Percentiles rank a stretch among this genome's conserved stretches.
Evolutionary conservation across 2,329 filamentous ascomycete genomes (phyloP).

Genomic region (Ophiostoma quercus): DNA sequence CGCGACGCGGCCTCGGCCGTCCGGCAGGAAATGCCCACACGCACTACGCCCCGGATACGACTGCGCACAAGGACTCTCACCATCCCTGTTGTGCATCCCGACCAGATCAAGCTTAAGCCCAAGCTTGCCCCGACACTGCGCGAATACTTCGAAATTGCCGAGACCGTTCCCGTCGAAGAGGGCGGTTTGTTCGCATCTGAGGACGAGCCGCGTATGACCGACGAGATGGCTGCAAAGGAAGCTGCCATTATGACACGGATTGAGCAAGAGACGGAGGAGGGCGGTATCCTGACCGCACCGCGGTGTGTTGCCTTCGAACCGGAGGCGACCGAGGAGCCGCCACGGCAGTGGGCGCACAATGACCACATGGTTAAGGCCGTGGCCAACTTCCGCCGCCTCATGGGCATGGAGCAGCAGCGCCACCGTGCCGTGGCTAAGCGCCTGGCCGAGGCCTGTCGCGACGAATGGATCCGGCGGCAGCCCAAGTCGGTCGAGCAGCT

Average conservation of each 20-base stretch:
- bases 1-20: neutral
- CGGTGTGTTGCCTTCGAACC: slow-evolving; percentile 68
- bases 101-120: slow-evolving; percentile 49
- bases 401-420: slow-evolving; percentile 70
- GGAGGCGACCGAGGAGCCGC: slow-evolving; percentile 66
- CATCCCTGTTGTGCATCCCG: slow-evolving; percentile 56
- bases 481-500: slow-evolving; percentile 76
- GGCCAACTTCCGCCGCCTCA: slow-evolving; percentile 71
- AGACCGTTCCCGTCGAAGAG: slow-evolving; percentile 50
- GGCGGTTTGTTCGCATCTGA: slow-evolving; percentile 53
- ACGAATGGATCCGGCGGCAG: slow-evolving; percentile 68
- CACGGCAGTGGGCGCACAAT: slow-evolving; percentile 75
- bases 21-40: slow-evolving; percentile 25
- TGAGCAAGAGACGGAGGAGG: slow-evolving; percentile 66
- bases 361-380: slow-evolving; percentile 81
- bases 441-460: slow-evolving; percentile 70
- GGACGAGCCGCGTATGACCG: slow-evolving; percentile 53
- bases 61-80: slow-evolving; percentile 43
- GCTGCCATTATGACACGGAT: slow-evolving; percentile 64
- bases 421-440: slow-evolving; percentile 74
- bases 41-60: slow-evolving; percentile 44
- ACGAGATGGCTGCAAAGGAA: slow-evolving; percentile 61
- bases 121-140: slow-evolving; percentile 52
- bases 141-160: slow-evolving; percentile 52
- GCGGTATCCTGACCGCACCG: slow-evolving; percentile 66